These are phyloP conservation scores for Apium graveolens DNA, from an alignment of 129 eudicot species.

Conservation along the genomic window DNA sequence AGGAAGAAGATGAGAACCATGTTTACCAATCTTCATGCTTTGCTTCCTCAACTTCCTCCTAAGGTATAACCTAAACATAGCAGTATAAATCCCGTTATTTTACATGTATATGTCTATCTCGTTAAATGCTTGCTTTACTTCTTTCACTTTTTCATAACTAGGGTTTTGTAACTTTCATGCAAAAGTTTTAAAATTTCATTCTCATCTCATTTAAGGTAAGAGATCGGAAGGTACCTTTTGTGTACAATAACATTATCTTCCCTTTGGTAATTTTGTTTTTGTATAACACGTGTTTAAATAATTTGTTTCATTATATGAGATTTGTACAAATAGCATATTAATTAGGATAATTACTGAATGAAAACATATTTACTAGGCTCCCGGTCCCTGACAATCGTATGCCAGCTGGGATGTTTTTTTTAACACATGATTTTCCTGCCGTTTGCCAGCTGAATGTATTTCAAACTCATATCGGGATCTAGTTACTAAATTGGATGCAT, in stretches of 20 bases:
- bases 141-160: neutral
- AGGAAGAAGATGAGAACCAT: constrained; percentile 89
- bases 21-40: constrained; percentile 73
- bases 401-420: no score
- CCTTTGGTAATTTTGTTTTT: neutral
- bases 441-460: no score
- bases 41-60: constrained; percentile 71
- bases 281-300: neutral
- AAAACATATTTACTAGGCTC: neutral
- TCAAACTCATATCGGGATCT: no score
- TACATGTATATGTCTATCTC: neutral
- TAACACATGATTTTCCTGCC: no score
- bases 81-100: no score
- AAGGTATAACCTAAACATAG: no score
- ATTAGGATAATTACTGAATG: neutral
- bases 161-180: neutral
- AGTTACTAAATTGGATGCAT: no score
- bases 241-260: neutral
- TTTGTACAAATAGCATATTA: neutral
- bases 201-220: neutral
- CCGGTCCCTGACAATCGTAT: no score
- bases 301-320: neutral
- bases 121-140: neutral
- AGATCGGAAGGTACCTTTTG: constrained; percentile 3
- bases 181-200: neutral